Evolutionary conservation across 495 filamentous ascomycete genomes (phyloP).

Genomic region (Tuber microsphaerosporum): DNA sequence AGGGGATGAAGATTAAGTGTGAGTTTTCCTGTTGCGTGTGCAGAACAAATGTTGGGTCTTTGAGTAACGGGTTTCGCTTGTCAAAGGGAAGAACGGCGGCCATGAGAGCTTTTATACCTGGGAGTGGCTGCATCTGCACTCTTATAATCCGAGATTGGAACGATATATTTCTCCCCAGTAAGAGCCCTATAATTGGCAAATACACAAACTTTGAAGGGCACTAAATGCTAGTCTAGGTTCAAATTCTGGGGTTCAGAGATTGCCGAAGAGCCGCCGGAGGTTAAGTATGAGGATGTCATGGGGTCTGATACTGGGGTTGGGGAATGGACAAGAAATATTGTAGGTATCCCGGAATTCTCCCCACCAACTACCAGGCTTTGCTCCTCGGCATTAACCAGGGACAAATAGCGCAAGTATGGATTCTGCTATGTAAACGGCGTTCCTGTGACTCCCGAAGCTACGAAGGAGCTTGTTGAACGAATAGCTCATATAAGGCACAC

Average conservation of each 20-base stretch:
- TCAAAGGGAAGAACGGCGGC: slow-evolving; percentile 49
- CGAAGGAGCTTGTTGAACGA: slow-evolving; percentile 61
- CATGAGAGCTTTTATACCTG: slow-evolving; percentile 54
- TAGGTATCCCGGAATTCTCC: slow-evolving; percentile 38
- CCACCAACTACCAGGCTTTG: neutral
- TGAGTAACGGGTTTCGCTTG: slow-evolving; percentile 35
- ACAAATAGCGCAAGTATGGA: slow-evolving; percentile 50
- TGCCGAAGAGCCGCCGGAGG: slow-evolving; percentile 46
- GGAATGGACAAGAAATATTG: slow-evolving; percentile 56
- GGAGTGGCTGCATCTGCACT: slow-evolving; percentile 50
- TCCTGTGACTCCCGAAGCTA: slow-evolving; percentile 60
- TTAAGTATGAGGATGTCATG: slow-evolving; percentile 58
- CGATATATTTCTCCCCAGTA: slow-evolving; percentile 41
- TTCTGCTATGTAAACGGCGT: slow-evolving; percentile 64
- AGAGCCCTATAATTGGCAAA: slow-evolving; percentile 22
- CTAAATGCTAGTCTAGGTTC: slow-evolving; percentile 15
- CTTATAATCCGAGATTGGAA: slow-evolving; percentile 38
- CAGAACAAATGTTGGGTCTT: slow-evolving; percentile 16
- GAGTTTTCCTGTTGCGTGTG: slow-evolving; percentile 12
- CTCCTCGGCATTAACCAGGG: slow-evolving; percentile 4
- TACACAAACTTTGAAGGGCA: slow-evolving; percentile 4
- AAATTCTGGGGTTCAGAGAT: slow-evolving; percentile 45
- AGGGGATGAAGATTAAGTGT: slow-evolving; percentile 48
- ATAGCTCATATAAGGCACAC: slow-evolving; percentile 79
- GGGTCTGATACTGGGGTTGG: slow-evolving; percentile 48